A percentile compares a stretch with the other conserved stretches of the same genome.
These are phyloP conservation scores for Angophora floribunda DNA, from an alignment of 345 rosid genomes.

Conservation along the genomic window DNA sequence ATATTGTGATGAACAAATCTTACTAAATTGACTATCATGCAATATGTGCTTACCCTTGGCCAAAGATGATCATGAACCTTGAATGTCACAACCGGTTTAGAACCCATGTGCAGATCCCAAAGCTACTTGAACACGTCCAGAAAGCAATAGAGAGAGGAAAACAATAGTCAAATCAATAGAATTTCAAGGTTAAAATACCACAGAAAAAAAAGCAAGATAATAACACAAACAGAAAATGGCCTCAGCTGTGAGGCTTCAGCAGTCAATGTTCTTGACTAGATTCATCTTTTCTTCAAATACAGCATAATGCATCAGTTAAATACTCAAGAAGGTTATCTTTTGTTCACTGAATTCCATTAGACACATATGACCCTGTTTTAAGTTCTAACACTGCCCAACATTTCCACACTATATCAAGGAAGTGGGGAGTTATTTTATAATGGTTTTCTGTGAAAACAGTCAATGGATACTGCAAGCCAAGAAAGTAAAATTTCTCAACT, in stretches of 20 bases:
- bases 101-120: slow-evolving; percentile 53
- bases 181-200: background rate
- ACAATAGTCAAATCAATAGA: background rate
- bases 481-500: background rate
- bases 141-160: background rate
- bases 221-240: background rate
- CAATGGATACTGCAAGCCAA: background rate
- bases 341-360: background rate
- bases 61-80: slow-evolving; percentile 51
- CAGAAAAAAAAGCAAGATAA: background rate
- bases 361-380: background rate
- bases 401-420: background rate
- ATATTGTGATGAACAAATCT: background rate
- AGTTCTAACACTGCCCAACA: background rate
- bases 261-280: background rate
- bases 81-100: slow-evolving; percentile 40
- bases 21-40: background rate
- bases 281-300: background rate
- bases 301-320: background rate
- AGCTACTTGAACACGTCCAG: slow-evolving; percentile 8
- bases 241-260: background rate
- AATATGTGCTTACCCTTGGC: slow-evolving; percentile 29
- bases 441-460: background rate
- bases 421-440: background rate
- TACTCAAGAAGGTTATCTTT: background rate